A percentile compares a stretch with the other conserved stretches of the same genome.
phyloP scores from a whole-genome alignment of 768 basidiomycete genomes.

The Epithele typhae region DNA sequence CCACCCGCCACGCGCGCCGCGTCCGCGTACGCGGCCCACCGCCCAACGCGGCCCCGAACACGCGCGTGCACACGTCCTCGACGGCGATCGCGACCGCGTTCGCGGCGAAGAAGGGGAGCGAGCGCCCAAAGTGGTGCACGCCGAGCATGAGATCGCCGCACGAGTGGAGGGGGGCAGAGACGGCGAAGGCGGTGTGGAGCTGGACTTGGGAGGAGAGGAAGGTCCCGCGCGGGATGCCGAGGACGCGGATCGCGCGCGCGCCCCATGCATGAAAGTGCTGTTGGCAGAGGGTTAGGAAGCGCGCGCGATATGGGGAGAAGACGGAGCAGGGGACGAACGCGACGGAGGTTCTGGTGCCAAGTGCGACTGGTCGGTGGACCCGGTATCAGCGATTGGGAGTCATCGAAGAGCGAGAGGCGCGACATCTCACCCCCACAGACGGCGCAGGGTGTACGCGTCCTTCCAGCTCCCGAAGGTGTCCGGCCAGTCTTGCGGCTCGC shows the following conservation, averaged over 20 bases:
- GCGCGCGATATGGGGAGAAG: background rate
- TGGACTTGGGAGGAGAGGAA: conserved; percentile 17
- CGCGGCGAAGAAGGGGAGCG: conserved; percentile 14
- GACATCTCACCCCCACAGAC: conserved; percentile 16
- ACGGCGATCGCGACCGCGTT: conserved; percentile 15
- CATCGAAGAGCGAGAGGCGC: background rate
- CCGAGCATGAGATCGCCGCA: conserved; percentile 17
- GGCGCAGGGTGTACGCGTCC: conserved; percentile 19
- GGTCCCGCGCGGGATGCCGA: conserved; percentile 9
- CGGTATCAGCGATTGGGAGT: too few species aligned
- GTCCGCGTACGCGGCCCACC: too few species aligned
- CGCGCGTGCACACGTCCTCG: conserved; percentile 9
- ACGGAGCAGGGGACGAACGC: conserved; percentile 5
- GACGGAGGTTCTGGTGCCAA: conserved; percentile 19
- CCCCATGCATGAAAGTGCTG: conserved; percentile 13
- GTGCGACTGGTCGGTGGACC: conserved; percentile 11
- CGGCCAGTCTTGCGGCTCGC: conserved; percentile 13
- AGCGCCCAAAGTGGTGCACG: conserved; percentile 5
- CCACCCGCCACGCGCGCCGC: background rate
- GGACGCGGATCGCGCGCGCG: conserved; percentile 4
- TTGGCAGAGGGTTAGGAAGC: background rate
- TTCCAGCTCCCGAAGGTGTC: conserved; percentile 14
- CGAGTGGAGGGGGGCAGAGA: conserved; percentile 14
- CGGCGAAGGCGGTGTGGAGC: conserved; percentile 17
- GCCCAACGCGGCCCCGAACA: background rate